Evolutionary conservation across 129 eudicot genomes (phyloP).

Genomic region (Solidago caesia): DNA sequence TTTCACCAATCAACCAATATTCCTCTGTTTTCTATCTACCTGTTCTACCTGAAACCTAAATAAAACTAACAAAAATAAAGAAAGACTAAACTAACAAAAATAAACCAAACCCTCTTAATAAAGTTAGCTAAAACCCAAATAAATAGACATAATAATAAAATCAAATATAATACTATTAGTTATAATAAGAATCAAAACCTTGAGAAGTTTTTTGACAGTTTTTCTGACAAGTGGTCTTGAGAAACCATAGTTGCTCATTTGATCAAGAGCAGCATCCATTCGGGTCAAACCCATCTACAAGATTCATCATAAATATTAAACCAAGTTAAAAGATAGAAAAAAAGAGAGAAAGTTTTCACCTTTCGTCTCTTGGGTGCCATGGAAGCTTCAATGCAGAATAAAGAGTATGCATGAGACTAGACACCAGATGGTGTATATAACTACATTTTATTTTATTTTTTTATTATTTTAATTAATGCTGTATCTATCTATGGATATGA

Average conservation of each 20-base stretch:
- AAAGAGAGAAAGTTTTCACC: neutral
- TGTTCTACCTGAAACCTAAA: no score
- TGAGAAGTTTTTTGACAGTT: conserved; percentile 22
- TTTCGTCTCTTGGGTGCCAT: conserved; percentile 26
- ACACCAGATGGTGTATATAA: no score
- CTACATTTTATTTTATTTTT: no score
- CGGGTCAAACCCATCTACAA: conserved; percentile 23
- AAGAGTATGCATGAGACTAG: no score
- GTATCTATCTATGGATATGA: no score
- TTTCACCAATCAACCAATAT: neutral
- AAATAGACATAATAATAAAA: neutral
- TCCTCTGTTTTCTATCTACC: neutral
- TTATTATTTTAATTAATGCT: no score
- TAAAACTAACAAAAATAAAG: no score
- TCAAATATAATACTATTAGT: neutral
- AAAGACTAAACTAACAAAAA: no score
- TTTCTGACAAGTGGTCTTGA: conserved; percentile 16
- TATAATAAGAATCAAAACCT: conserved; percentile 5
- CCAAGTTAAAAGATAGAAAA: neutral
- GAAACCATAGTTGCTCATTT: conserved; percentile 18
- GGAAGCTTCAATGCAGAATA: neutral
- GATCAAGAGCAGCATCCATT: conserved; percentile 36
- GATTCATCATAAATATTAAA: neutral
- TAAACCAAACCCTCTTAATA: neutral
- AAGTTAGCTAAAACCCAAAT: neutral